These are phyloP conservation scores for Emergomyces africanus DNA, from an alignment of 2,329 filamentous ascomycete species.

Conservation along the genomic window DNA sequence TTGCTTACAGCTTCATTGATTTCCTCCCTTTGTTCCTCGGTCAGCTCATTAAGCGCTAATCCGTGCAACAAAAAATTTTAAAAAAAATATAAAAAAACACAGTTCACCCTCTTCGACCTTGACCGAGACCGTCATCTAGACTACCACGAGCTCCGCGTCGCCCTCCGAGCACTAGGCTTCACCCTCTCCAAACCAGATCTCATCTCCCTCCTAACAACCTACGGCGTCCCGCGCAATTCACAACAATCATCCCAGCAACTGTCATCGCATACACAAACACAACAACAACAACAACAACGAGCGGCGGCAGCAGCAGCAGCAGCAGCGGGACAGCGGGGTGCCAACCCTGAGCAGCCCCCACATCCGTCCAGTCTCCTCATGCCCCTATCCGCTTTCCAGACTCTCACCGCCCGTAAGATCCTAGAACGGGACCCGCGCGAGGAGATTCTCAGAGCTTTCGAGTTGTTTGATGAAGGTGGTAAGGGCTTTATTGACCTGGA, in stretches of 20 bases:
- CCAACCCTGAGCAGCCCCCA: slow-evolving; percentile 30
- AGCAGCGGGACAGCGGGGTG: slow-evolving; percentile 20
- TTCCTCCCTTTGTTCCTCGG: slow-evolving; percentile 83
- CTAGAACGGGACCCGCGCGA: slow-evolving; percentile 73
- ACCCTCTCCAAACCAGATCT: slow-evolving; percentile 79
- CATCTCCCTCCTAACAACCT: slow-evolving; percentile 63
- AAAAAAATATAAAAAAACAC: no score
- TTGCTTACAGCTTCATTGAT: slow-evolving; percentile 77
- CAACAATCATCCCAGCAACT: slow-evolving; percentile 42
- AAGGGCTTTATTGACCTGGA: slow-evolving; percentile 85
- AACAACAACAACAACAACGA: slow-evolving; percentile 12
- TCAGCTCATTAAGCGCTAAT: slow-evolving; percentile 48
- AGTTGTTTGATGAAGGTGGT: slow-evolving; percentile 82
- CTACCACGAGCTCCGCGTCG: slow-evolving; percentile 97
- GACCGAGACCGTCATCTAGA: slow-evolving; percentile 91
- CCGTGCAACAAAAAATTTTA: no score
- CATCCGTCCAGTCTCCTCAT: slow-evolving; percentile 57
- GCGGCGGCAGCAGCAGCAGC: no score
- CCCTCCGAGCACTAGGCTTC: slow-evolving; percentile 89
- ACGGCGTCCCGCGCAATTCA: slow-evolving; percentile 48
- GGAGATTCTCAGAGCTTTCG: slow-evolving; percentile 83
- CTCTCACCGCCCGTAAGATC: slow-evolving; percentile 68
- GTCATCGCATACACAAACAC: slow-evolving; percentile 11
- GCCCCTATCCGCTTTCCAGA: slow-evolving; percentile 58
- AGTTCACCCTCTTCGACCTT: no score